Percentiles rank a stretch among this genome's conserved stretches.
Evolutionary conservation across 78 protist species (phyloP).

Genomic region (Neovahlkampfia damariscottae): DNA sequence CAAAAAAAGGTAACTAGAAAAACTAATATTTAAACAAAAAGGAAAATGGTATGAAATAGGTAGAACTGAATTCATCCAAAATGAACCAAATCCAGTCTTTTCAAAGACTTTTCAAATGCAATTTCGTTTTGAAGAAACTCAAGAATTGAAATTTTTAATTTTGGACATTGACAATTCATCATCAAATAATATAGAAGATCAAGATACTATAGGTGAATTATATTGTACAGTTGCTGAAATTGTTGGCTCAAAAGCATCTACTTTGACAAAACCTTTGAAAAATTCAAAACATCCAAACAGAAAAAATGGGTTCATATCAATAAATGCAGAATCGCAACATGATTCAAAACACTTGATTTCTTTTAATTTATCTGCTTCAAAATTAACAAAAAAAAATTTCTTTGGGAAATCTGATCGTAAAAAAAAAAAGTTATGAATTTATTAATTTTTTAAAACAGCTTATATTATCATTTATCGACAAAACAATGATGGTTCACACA

Average conservation of each 20-base stretch:
- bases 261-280: not conserved
- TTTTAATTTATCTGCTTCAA: not conserved
- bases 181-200: not conserved
- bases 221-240: not conserved
- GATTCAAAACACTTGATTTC: not conserved
- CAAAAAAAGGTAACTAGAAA: too few relatives aligned
- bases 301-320: not conserved
- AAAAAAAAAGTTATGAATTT: not conserved
- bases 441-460: not conserved
- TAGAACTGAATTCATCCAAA: not conserved
- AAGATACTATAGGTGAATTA: not conserved
- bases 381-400: not conserved
- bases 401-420: not conserved
- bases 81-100: conserved; percentile 15
- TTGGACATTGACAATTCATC: not conserved
- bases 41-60: conserved; percentile 6
- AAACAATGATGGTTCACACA: too few relatives aligned
- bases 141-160: not conserved
- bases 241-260: not conserved
- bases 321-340: not conserved
- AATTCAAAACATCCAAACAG: not conserved
- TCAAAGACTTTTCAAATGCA: conserved; percentile 13
- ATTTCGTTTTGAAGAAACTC: conserved; percentile 38
- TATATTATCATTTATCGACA: too few relatives aligned
- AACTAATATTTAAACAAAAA: too few relatives aligned